Conservation (phyloP, 257 asterid species). For the Paulownia fortunei region DNA sequence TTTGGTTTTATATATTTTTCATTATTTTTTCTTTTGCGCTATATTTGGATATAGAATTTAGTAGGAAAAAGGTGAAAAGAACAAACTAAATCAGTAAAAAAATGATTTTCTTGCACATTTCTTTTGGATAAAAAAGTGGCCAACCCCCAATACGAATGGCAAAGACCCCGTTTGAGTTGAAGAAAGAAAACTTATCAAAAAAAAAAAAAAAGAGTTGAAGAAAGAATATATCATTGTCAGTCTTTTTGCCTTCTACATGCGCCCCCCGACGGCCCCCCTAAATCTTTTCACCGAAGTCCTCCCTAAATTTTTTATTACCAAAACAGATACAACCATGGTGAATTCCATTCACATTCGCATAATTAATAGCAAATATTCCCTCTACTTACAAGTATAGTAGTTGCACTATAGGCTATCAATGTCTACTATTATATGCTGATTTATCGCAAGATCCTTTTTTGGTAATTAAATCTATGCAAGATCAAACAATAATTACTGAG, state of each 20-base stretch:
- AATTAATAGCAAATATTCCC: constrained; percentile 6
- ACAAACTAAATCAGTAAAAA: no score
- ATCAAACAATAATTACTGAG: background rate
- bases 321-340: constrained; percentile 9
- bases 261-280: background rate
- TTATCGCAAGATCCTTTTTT: constrained; percentile 6
- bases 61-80: no score
- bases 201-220: no score
- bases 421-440: background rate
- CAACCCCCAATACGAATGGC: background rate
- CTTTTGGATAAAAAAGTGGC: no score
- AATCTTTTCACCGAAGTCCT: background rate
- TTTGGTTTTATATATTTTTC: no score
- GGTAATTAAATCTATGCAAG: constrained; percentile 15
- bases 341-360: background rate
- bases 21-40: no score
- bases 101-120: no score
- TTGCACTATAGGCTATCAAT: background rate
- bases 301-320: background rate
- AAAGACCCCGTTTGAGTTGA: background rate
- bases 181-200: background rate
- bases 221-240: background rate
- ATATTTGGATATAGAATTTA: no score
- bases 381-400: background rate
- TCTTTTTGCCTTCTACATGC: background rate